These are phyloP conservation scores for Septoria linicola DNA, from an alignment of 2,329 filamentous ascomycete species.

Conservation along the genomic window DNA sequence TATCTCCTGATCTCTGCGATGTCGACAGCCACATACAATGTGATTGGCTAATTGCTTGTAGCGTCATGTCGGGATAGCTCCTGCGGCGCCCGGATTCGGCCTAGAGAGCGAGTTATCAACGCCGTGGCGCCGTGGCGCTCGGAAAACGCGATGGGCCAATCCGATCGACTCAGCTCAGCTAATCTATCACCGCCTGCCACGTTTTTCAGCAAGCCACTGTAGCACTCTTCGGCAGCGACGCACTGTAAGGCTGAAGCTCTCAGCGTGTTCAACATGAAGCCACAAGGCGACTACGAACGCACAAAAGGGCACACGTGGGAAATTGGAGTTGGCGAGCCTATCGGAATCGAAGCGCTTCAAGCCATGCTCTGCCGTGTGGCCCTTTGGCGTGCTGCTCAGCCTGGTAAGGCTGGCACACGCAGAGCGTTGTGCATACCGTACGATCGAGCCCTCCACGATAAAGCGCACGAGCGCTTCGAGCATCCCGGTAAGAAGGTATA, in stretches of 20 bases:
- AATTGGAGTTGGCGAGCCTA: background rate
- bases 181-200: constrained; percentile 6
- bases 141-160: constrained; percentile 5
- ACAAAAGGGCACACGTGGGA: constrained; percentile 3
- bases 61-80: no score
- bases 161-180: background rate
- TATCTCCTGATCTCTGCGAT: no score
- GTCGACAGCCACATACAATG: no score
- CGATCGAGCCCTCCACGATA: background rate
- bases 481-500: background rate
- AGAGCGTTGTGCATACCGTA: background rate
- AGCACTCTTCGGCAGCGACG: background rate
- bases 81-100: no score
- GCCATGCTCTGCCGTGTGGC: constrained; percentile 6
- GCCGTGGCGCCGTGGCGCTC: background rate
- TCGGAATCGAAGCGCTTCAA: background rate
- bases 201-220: constrained; percentile 9
- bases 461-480: background rate
- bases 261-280: background rate
- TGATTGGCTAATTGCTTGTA: no score
- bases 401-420: constrained; percentile 4
- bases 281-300: constrained; percentile 14
- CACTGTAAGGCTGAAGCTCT: constrained; percentile 7
- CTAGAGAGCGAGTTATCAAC: no score
- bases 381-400: constrained; percentile 11